Conservation (phyloP, 179 eudicot genomes). For the Carnegiea gigantea region DNA sequence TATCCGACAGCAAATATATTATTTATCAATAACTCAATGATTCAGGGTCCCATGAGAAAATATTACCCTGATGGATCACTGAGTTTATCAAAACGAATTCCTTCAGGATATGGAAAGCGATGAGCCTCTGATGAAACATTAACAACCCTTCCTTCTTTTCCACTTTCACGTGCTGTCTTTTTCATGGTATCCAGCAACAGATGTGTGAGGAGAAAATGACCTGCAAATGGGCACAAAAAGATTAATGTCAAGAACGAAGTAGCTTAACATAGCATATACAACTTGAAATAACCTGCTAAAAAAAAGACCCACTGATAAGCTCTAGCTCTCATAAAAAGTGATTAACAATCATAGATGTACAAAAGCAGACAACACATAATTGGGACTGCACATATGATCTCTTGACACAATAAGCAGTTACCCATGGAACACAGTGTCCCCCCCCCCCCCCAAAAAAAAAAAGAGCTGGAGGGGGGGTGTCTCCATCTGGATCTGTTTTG, state of each 20-base stretch:
- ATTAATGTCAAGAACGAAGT: conserved; percentile 6
- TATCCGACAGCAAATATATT: not conserved
- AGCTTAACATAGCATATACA: not conserved
- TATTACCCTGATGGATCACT: conserved; percentile 60
- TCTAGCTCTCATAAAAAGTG: not conserved
- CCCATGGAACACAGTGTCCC: not conserved
- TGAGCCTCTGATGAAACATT: conserved; percentile 84
- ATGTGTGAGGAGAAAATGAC: conserved; percentile 82
- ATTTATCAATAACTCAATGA: not conserved
- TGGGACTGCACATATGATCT: not conserved
- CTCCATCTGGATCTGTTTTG: conserved; percentile 1
- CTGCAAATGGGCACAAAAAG: conserved; percentile 30
- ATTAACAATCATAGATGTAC: not conserved
- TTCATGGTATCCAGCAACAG: conserved; percentile 80
- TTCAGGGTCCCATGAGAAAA: not conserved
- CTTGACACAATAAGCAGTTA: not conserved
- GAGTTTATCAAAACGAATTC: conserved; percentile 74
- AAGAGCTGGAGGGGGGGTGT: not conserved
- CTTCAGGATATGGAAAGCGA: conserved; percentile 53
- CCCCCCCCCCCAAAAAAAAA: too few relatives aligned
- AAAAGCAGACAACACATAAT: not conserved
- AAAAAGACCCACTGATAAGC: not conserved
- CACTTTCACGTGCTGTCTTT: conserved; percentile 52
- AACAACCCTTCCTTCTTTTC: conserved; percentile 77
- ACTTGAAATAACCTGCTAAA: not conserved